Percentiles rank a stretch among this genome's conserved stretches.
phyloP scores from a whole-genome alignment of 1,284 basidiomycete species.

The Fereydounia khargensis region DNA sequence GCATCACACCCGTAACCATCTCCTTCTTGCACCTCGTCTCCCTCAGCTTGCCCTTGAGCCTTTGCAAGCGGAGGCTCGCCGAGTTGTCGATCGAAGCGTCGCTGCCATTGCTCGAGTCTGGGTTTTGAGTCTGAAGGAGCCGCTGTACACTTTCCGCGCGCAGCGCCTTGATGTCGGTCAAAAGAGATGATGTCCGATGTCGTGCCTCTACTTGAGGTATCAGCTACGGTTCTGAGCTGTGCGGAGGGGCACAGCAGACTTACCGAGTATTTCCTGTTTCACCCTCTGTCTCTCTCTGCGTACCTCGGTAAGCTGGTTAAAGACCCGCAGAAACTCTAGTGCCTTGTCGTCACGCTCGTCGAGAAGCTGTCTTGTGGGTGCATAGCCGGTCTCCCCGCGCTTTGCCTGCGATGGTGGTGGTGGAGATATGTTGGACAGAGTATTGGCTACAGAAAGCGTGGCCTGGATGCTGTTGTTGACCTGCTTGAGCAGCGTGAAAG shows the following conservation, averaged over 20 bases:
- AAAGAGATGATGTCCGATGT: too few species aligned
- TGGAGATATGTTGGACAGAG: neutral
- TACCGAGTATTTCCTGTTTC: slow-evolving; percentile 18
- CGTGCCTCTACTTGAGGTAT: too few species aligned
- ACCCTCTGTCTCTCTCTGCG: slow-evolving; percentile 10
- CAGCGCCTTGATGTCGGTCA: slow-evolving; percentile 19
- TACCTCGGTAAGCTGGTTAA: slow-evolving; percentile 13
- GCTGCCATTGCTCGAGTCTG: too few species aligned
- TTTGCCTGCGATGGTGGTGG: neutral
- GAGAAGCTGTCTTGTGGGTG: slow-evolving; percentile 23
- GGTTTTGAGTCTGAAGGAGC: slow-evolving; percentile 12
- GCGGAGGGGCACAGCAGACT: too few species aligned
- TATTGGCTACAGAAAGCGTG: neutral
- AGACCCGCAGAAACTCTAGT: slow-evolving; percentile 21
- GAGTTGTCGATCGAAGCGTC: neutral
- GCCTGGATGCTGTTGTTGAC: neutral
- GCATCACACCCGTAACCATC: slow-evolving; percentile 29
- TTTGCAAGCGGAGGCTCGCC: too few species aligned
- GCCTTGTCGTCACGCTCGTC: slow-evolving; percentile 28
- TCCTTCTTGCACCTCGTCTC: slow-evolving; percentile 31
- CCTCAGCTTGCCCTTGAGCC: too few species aligned
- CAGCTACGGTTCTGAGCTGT: too few species aligned
- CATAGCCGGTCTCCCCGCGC: slow-evolving; percentile 5
- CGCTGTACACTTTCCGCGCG: slow-evolving; percentile 22
- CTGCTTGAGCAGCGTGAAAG: neutral